A percentile compares a stretch with the other conserved stretches of the same genome.
These are phyloP conservation scores for Beauveria australis DNA, from an alignment of 2,329 filamentous ascomycete genomes.

Conservation along the genomic window DNA sequence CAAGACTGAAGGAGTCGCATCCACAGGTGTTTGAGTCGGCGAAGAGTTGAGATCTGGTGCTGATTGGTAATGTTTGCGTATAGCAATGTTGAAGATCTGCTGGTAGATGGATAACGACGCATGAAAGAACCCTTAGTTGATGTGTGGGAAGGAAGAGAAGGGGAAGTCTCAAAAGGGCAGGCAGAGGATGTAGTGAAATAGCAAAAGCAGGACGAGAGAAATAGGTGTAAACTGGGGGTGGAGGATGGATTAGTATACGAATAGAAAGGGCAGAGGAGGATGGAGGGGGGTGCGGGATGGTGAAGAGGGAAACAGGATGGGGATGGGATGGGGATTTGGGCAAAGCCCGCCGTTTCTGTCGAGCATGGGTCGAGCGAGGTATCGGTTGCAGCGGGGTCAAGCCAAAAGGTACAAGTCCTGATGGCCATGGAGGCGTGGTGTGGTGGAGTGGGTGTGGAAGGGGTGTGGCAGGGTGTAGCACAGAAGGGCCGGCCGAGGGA, in stretches of 20 bases:
- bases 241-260: slow-evolving; percentile 5
- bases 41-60: not conserved
- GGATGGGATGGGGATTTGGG: slow-evolving; percentile 10
- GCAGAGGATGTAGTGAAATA: slow-evolving; percentile 5
- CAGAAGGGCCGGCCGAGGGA: slow-evolving; percentile 3
- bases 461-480: slow-evolving; percentile 3
- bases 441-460: not conserved
- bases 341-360: slow-evolving; percentile 7
- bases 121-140: not conserved
- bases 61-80: not conserved
- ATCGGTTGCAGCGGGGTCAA: not conserved
- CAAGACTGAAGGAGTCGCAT: not conserved
- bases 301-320: slow-evolving; percentile 13
- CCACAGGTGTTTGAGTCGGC: not conserved
- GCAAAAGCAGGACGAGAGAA: slow-evolving; percentile 1
- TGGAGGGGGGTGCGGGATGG: slow-evolving; percentile 4
- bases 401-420: not conserved
- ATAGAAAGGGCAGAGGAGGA: slow-evolving; percentile 3
- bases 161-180: not conserved
- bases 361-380: not conserved
- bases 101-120: not conserved
- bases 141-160: not conserved
- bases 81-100: not conserved
- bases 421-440: not conserved
- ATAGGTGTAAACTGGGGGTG: slow-evolving; percentile 3